Conservation (phyloP, 1,284 basidiomycete species). For the Ceratobasidium theobromae region DNA sequence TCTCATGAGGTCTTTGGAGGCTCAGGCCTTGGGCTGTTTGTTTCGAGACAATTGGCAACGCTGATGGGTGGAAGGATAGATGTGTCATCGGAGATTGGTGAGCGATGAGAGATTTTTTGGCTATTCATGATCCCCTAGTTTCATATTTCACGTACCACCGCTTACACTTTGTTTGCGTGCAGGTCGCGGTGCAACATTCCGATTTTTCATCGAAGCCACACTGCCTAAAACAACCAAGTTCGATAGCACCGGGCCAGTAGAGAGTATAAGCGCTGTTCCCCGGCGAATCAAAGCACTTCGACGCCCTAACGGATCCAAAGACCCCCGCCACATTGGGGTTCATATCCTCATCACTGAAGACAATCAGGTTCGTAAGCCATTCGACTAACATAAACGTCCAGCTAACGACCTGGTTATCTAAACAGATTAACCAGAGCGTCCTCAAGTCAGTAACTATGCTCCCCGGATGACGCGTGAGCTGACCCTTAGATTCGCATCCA, state of each 20-base stretch:
- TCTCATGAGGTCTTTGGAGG: conserved; percentile 42
- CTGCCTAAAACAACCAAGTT: conserved; percentile 25
- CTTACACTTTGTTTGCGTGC: neutral
- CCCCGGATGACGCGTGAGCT: neutral
- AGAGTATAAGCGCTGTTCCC: conserved; percentile 1
- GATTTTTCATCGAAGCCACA: conserved; percentile 40
- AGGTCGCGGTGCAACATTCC: conserved; percentile 40
- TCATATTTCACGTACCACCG: neutral
- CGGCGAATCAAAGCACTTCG: conserved; percentile 18
- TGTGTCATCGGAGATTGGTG: conserved; percentile 36
- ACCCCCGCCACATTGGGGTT: conserved; percentile 23
- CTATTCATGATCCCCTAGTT: no score
- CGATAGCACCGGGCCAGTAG: conserved; percentile 11
- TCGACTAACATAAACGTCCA: neutral
- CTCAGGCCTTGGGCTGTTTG: conserved; percentile 41
- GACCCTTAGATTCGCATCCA: neutral
- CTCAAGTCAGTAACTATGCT: conserved; percentile 36
- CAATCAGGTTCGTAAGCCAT: conserved; percentile 37
- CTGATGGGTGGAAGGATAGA: conserved; percentile 42
- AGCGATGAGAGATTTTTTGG: no score
- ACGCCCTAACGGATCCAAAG: conserved; percentile 17
- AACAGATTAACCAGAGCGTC: conserved; percentile 38
- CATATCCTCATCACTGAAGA: conserved; percentile 41
- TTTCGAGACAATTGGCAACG: conserved; percentile 41
- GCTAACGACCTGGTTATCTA: neutral